Conservation (phyloP, 176 grass and related monocot species). For the Oryza brachyantha region DNA sequence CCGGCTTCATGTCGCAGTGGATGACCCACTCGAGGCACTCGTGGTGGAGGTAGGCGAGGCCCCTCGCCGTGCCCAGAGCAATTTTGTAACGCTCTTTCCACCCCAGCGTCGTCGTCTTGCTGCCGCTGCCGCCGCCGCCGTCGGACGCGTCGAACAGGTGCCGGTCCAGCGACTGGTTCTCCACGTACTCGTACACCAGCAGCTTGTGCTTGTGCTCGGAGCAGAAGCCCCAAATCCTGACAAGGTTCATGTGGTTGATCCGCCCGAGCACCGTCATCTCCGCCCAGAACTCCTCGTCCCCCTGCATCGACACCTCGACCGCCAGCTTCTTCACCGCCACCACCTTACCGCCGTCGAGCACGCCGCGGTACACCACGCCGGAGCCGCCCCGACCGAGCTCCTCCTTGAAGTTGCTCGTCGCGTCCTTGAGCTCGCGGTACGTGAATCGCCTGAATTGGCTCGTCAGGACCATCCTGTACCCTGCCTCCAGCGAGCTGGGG, state of each 20-base stretch:
- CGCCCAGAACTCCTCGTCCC: conserved; percentile 57
- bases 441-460: conserved; percentile 50
- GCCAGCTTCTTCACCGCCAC: conserved; percentile 52
- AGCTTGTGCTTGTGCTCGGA: conserved; percentile 43
- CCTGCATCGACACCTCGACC: conserved; percentile 12
- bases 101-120: neutral
- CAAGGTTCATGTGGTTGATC: conserved; percentile 72
- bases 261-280: conserved; percentile 56
- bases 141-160: conserved; percentile 34
- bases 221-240: conserved; percentile 56
- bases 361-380: conserved; percentile 44
- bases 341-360: conserved; percentile 42
- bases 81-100: conserved; percentile 58
- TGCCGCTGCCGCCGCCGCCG: neutral
- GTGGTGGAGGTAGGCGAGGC: conserved; percentile 71
- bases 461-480: conserved; percentile 43
- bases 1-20: conserved; percentile 78
- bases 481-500: conserved; percentile 40
- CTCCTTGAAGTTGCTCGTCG: conserved; percentile 55
- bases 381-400: conserved; percentile 42
- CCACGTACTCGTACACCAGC: conserved; percentile 57
- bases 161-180: conserved; percentile 57
- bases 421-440: conserved; percentile 44
- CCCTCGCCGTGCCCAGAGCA: conserved; percentile 53
- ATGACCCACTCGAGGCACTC: conserved; percentile 81